These are phyloP conservation scores for Alnus rubra DNA, from an alignment of 306 rosid species.

Conservation along the genomic window DNA sequence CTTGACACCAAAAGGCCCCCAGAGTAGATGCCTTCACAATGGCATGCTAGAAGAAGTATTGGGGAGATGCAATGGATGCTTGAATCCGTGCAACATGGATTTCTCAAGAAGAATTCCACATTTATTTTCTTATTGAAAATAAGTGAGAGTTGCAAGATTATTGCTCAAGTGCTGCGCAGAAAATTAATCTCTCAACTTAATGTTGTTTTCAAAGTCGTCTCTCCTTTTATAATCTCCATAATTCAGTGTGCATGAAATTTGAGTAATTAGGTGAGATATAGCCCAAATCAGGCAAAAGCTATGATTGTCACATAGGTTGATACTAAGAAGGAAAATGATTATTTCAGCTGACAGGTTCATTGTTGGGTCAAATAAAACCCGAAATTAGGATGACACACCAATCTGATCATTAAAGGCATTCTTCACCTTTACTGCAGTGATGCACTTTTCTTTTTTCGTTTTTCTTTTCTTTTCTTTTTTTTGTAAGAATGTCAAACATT, in stretches of 20 bases:
- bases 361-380: not conserved
- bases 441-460: not conserved
- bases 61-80: constrained; percentile 1
- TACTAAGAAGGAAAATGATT: not conserved
- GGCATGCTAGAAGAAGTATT: not conserved
- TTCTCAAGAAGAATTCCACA: not conserved
- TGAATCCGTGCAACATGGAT: not conserved
- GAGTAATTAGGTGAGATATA: not conserved
- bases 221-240: not conserved
- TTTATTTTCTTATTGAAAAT: not conserved
- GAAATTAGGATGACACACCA: not conserved
- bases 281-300: not conserved
- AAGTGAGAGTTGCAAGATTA: not conserved
- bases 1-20: not conserved
- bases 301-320: not conserved
- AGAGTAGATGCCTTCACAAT: not conserved
- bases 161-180: not conserved
- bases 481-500: too few species aligned
- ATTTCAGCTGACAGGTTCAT: not conserved
- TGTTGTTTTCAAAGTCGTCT: not conserved
- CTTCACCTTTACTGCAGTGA: not conserved
- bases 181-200: not conserved
- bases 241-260: not conserved
- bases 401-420: not conserved
- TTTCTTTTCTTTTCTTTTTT: too few species aligned